These are phyloP conservation scores for Rhodotorula mucilaginosa DNA, from an alignment of 1,284 basidiomycete genomes.

Conservation along the genomic window DNA sequence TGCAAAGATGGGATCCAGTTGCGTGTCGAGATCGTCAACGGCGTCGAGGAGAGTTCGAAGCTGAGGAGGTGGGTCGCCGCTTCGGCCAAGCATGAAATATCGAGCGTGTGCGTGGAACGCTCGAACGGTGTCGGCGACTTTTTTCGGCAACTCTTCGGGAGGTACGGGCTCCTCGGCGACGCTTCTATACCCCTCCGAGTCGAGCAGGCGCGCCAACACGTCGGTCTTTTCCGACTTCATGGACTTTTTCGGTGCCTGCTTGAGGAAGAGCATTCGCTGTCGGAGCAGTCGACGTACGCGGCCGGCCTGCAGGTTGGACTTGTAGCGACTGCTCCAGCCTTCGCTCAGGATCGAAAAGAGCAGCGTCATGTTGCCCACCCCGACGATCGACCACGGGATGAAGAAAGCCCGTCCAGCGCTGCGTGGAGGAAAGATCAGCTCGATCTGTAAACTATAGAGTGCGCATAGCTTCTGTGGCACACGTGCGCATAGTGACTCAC, in stretches of 20 bases:
- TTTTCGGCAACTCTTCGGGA: conserved; percentile 16
- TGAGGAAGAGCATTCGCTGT: background rate
- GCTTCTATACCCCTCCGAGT: background rate
- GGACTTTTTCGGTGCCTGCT: background rate
- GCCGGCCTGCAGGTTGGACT: conserved; percentile 18
- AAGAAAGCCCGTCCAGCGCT: conserved; percentile 69
- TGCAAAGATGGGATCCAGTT: conserved; percentile 7
- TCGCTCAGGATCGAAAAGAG: conserved; percentile 29
- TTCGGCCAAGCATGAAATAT: conserved; percentile 35
- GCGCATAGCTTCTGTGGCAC: too few relatives aligned
- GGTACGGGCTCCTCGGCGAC: background rate
- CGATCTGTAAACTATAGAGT: too few relatives aligned
- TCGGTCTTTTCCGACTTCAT: too few relatives aligned
- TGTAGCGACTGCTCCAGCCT: conserved; percentile 31
- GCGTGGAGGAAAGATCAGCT: conserved; percentile 11
- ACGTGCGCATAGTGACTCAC: background rate
- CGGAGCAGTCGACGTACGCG: background rate
- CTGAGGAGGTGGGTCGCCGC: conserved; percentile 17
- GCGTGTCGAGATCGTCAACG: conserved; percentile 7
- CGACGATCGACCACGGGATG: conserved; percentile 74
- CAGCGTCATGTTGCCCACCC: conserved; percentile 64
- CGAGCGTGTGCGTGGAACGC: conserved; percentile 34
- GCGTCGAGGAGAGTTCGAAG: conserved; percentile 21
- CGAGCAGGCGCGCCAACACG: background rate
- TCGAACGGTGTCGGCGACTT: conserved; percentile 19